Percentiles rank a stretch among this genome's conserved stretches.
Evolutionary conservation across 192 early-diverging fungal species (phyloP).

Genomic region (Dispira simplex): DNA sequence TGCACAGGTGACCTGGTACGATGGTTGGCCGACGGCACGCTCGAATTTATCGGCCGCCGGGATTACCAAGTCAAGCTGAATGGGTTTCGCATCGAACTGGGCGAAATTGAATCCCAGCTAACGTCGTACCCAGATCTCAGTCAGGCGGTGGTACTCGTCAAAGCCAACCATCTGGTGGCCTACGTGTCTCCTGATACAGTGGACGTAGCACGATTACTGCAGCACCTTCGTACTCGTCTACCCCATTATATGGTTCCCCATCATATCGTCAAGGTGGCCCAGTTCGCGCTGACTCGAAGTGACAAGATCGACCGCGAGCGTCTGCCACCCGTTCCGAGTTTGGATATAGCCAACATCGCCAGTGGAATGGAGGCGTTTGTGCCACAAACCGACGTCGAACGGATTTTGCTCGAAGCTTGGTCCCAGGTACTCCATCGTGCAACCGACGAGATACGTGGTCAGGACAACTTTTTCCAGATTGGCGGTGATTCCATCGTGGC

Average conservation of each 20-base stretch:
- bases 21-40: slow-evolving; percentile 17
- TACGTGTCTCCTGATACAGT: slow-evolving; percentile 15
- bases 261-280: not conserved
- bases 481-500: slow-evolving; percentile 21
- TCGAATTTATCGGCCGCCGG: slow-evolving; percentile 17
- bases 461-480: slow-evolving; percentile 18
- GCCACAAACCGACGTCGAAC: not conserved
- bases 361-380: not conserved
- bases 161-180: slow-evolving; percentile 13
- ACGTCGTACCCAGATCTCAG: slow-evolving; percentile 12
- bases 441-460: not conserved
- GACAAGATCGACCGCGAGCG: not conserved
- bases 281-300: not conserved
- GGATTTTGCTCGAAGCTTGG: not conserved
- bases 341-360: not conserved
- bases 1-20: slow-evolving; percentile 19
- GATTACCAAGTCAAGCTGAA: slow-evolving; percentile 24
- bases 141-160: slow-evolving; percentile 16
- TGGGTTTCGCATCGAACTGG: slow-evolving; percentile 19
- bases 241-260: not conserved
- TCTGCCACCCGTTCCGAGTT: not conserved
- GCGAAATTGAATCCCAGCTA: slow-evolving; percentile 15
- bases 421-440: not conserved
- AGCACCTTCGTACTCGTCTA: not conserved
- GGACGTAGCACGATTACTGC: not conserved